These are phyloP conservation scores for Cadophora sp. DNA, from an alignment of 2,329 filamentous ascomycete species.

Conservation along the genomic window DNA sequence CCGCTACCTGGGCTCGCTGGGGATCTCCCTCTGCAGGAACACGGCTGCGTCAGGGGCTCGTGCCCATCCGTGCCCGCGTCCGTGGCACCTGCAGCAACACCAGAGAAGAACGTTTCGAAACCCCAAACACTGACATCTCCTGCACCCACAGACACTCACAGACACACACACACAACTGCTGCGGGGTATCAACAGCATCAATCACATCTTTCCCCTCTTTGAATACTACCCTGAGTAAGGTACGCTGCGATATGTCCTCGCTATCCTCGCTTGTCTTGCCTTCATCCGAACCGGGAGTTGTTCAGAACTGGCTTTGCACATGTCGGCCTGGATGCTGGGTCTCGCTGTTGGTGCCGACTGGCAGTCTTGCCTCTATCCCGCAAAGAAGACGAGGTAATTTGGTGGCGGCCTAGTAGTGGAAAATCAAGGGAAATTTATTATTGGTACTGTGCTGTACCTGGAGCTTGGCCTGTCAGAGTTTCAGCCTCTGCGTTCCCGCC, in stretches of 20 bases:
- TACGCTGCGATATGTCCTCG: not conserved
- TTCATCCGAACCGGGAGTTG: slow-evolving; percentile 4
- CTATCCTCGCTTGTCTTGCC: not conserved
- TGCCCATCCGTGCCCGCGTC: slow-evolving; percentile 12
- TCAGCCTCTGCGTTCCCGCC: not conserved
- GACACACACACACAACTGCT: not conserved
- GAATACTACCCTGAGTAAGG: too few relatives aligned
- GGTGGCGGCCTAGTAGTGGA: not conserved
- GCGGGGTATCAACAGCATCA: not conserved
- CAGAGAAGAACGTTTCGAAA: not conserved
- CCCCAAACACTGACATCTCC: not conserved
- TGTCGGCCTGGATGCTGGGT: not conserved
- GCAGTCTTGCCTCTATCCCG: not conserved
- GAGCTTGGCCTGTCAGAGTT: not conserved
- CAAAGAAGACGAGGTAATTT: not conserved
- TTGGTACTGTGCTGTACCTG: too few relatives aligned
- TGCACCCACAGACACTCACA: slow-evolving; percentile 11
- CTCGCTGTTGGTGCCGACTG: not conserved
- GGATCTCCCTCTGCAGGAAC: not conserved
- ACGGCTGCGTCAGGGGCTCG: not conserved
- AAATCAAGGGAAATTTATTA: not conserved
- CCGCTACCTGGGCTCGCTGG: too few relatives aligned
- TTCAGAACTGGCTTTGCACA: not conserved
- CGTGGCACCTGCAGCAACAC: slow-evolving; percentile 5
- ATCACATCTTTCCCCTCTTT: slow-evolving; percentile 9